Evolutionary conservation across 2,329 filamentous ascomycete genomes (phyloP), one percentile per base, ranked within the genome.

Genomic region (Exserohilum turcica): DNA sequence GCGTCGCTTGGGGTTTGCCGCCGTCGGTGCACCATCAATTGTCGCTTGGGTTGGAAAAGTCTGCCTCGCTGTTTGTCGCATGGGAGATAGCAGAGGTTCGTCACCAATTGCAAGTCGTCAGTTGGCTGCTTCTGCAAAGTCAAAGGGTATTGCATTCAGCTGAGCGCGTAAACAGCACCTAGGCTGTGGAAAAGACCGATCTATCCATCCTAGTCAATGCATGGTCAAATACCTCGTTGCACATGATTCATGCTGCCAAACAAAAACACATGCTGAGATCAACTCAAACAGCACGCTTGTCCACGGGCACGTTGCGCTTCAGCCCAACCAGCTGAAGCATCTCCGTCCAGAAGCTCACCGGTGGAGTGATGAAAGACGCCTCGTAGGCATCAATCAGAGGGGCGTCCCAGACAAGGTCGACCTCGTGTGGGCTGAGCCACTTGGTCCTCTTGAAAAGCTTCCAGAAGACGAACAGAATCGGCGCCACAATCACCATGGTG

Each of bases 391-490:
- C 73, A 46, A 76, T 73, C 19, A 71, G 61, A 27, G 77, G 72
- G 28, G 75, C 70, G 8, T 78, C 76, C 62, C 68, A 75, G 29
- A 77, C 74, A 39, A 79, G 62, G 54, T 79, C 77, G 18, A 78
- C 74, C 64, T 88, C 81, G 5, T 77, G 67, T 2, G 74, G 73
- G 15, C 86, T 76, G 45, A 82, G 75, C 53, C 59, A 65, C 54
- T 78, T 79, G 1, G 86, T 89, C 51, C 76, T 77, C 75, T 86
- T 84, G 68, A 85, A 16, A 1, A 89, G 6, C 74, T 90, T 90
- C 84, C 85, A 90, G 62, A 78, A 77, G 16, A 80, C 46, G 66
- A 82, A 88, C 24, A 85, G 73, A 31, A 83, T 66, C 15, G 72
- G 73, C 16, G 80, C 79, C 19, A 86, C 72, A n/a, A 60, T 59